These are phyloP conservation scores for Stentor roeselii DNA, from an alignment of 73 alveolate genomes.

Conservation along the genomic window DNA sequence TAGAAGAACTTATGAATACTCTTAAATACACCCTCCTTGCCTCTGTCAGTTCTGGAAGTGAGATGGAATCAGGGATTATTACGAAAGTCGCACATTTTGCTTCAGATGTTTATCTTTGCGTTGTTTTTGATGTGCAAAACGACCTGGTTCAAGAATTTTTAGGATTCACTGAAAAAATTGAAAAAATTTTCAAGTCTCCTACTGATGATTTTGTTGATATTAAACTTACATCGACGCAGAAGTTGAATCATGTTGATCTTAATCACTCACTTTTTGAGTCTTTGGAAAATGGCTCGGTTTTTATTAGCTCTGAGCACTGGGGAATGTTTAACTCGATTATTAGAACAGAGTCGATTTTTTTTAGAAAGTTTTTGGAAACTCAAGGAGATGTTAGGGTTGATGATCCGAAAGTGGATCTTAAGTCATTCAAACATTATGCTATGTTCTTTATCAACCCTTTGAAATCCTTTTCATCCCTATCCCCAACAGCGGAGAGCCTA, in stretches of 20 bases:
- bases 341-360: neutral
- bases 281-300: neutral
- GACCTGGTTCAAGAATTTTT: neutral
- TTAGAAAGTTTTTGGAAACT: too few relatives aligned
- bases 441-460: neutral
- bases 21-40: neutral
- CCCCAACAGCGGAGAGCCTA: neutral
- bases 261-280: neutral
- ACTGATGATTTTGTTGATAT: constrained; percentile 8
- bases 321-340: neutral
- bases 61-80: neutral
- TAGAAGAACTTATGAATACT: neutral
- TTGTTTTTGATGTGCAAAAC: neutral
- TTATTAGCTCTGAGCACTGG: constrained; percentile 3
- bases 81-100: neutral
- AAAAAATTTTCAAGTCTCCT: neutral
- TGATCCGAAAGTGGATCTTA: neutral
- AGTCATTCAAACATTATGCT: neutral
- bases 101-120: neutral
- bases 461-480: neutral
- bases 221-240: neutral
- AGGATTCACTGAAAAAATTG: neutral
- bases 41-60: neutral
- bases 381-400: neutral
- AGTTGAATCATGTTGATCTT: neutral